A percentile compares a stretch with the other conserved stretches of the same genome.
phyloP scores from a whole-genome alignment of 352 stramenopile species.

The Blastocystis sp. region DNA sequence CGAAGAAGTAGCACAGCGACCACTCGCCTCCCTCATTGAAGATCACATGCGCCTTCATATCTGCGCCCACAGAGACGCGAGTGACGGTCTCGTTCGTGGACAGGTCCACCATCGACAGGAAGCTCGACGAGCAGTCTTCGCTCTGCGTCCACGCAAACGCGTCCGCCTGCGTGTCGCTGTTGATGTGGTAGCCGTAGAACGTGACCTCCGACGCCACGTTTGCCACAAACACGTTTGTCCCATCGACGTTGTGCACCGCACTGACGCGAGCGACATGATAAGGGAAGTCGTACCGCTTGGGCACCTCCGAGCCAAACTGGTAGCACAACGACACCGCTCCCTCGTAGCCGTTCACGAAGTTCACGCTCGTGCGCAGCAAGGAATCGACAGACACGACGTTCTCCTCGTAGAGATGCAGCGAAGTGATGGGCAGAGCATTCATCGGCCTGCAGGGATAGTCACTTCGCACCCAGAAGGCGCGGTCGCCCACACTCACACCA shows the following conservation, averaged over 20 bases:
- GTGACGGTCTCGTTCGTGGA: not conserved
- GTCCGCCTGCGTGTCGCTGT: not conserved
- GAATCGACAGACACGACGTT: constrained; percentile 33
- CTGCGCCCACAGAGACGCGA: not conserved
- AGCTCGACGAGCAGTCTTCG: not conserved
- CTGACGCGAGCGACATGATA: constrained; percentile 5
- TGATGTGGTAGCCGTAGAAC: constrained; percentile 47
- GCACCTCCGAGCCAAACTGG: constrained; percentile 28
- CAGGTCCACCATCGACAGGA: not conserved
- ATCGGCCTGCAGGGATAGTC: not conserved
- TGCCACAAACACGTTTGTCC: not conserved
- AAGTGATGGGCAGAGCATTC: constrained; percentile 17
- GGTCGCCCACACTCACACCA: constrained; percentile 3
- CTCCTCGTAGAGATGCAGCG: not conserved
- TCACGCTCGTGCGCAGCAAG: not conserved
- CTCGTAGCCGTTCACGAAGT: constrained; percentile 47
- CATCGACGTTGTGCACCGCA: not conserved
- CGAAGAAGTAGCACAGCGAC: constrained; percentile 45
- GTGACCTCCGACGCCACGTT: not conserved
- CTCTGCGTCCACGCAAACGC: not conserved
- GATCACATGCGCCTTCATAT: not conserved
- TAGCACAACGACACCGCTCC: constrained; percentile 36
- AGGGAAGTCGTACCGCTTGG: constrained; percentile 9
- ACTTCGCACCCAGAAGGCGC: constrained; percentile 24
- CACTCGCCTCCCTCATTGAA: constrained; percentile 21